Percentiles rank a stretch among this genome's conserved stretches.
These are phyloP conservation scores for Metroxylon sagu DNA, from an alignment of 176 grass and related monocot genomes.

Conservation along the genomic window DNA sequence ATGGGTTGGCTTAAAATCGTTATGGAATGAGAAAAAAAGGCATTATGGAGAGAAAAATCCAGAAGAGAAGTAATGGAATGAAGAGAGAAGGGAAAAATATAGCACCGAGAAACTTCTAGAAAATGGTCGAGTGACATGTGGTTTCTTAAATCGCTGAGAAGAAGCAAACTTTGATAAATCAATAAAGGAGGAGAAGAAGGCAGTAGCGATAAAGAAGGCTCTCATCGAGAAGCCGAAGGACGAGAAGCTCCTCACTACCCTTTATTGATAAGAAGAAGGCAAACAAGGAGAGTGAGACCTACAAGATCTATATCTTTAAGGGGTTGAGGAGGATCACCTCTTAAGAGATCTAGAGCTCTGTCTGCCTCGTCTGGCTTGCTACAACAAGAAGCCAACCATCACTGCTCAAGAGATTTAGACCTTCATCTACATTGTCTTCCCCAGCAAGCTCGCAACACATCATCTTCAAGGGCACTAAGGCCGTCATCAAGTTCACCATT, in stretches of 20 bases:
- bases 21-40: no score
- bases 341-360: neutral
- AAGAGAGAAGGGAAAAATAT: no score
- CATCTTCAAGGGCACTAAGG: conserved; percentile 25
- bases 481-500: conserved; percentile 26
- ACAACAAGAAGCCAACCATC: conserved; percentile 30
- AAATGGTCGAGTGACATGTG: no score
- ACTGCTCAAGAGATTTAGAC: conserved; percentile 28
- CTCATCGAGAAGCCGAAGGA: conserved; percentile 21
- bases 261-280: conserved; percentile 26
- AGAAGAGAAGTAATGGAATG: no score
- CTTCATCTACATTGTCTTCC: conserved; percentile 16
- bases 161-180: conserved; percentile 25
- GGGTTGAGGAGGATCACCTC: conserved; percentile 24
- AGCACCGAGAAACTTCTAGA: no score
- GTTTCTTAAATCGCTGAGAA: conserved; percentile 12
- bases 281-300: conserved; percentile 25
- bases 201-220: conserved; percentile 17
- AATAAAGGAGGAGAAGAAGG: conserved; percentile 15
- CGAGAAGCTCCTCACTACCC: conserved; percentile 13
- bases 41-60: no score
- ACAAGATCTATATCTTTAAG: conserved; percentile 36
- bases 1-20: no score
- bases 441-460: conserved; percentile 25
- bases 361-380: conserved; percentile 6